A percentile compares a stretch with the other conserved stretches of the same genome.
Evolutionary conservation across 768 basidiomycete species (phyloP).

Genomic region (Butyriboletus loyo): DNA sequence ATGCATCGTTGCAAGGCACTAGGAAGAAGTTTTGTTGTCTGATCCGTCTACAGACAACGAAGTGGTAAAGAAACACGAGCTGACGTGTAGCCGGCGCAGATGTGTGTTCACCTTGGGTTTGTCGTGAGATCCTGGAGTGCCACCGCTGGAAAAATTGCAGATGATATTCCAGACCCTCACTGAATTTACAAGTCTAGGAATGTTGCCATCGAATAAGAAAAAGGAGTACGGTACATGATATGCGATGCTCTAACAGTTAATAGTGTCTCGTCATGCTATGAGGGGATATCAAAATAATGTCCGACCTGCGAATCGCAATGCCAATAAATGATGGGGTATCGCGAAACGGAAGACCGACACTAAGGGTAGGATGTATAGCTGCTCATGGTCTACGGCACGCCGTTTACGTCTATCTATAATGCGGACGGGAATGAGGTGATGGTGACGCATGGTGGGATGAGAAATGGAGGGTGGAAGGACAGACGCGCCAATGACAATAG

Average conservation of each 20-base stretch:
- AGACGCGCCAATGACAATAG: slow-evolving; percentile 33
- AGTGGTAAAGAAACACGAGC: slow-evolving; percentile 24
- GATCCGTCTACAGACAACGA: slow-evolving; percentile 13
- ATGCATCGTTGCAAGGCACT: slow-evolving; percentile 41
- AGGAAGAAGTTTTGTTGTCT: slow-evolving; percentile 14
- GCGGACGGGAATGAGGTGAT: slow-evolving; percentile 27
- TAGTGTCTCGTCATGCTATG: slow-evolving; percentile 58
- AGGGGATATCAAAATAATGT: slow-evolving; percentile 40
- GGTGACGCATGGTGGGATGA: slow-evolving; percentile 22
- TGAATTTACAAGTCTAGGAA: slow-evolving; percentile 11
- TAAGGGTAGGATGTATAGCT: slow-evolving; percentile 36
- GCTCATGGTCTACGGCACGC: slow-evolving; percentile 46
- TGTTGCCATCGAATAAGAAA: slow-evolving; percentile 25
- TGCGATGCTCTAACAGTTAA: slow-evolving; percentile 66
- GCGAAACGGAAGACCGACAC: slow-evolving; percentile 51
- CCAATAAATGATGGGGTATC: slow-evolving; percentile 44
- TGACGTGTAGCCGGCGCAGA: slow-evolving; percentile 27
- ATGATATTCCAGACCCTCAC: background rate
- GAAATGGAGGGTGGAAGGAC: slow-evolving; percentile 10
- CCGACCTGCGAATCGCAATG: slow-evolving; percentile 49
- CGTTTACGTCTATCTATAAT: slow-evolving; percentile 44
- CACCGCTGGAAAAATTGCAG: slow-evolving; percentile 4
- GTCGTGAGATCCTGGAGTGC: slow-evolving; percentile 19
- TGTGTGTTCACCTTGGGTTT: background rate
- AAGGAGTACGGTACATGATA: slow-evolving; percentile 42